phyloP scores from a whole-genome alignment of 2,329 filamentous ascomycete genomes.

The Colletotrichum australisinense region DNA sequence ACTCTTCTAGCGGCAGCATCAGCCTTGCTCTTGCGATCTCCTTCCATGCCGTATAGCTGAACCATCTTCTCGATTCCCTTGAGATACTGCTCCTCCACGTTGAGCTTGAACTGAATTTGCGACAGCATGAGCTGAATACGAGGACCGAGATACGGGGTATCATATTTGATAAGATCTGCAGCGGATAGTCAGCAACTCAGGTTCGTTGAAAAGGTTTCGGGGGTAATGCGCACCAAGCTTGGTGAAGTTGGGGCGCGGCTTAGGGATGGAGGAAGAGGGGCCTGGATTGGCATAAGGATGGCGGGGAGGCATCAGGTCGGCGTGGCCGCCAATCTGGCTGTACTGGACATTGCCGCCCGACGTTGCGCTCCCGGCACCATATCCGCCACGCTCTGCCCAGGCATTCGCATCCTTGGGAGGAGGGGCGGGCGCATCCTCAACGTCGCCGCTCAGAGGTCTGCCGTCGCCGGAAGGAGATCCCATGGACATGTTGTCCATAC shows the following conservation, averaged over 20 bases:
- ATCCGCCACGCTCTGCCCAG: constrained; percentile 37
- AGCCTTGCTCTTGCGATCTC: constrained; percentile 92
- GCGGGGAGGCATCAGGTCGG: constrained; percentile 82
- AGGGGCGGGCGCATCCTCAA: constrained; percentile 67
- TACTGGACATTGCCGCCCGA: constrained; percentile 72
- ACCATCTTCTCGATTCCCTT: constrained; percentile 99
- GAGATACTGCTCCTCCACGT: constrained; percentile 98
- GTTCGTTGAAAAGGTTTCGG: not conserved
- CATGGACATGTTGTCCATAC: constrained; percentile 75
- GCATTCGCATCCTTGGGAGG: constrained; percentile 77
- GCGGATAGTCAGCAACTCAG: constrained; percentile 15
- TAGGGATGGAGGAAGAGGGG: constrained; percentile 75
- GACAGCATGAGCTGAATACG: constrained; percentile 99
- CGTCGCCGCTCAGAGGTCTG: constrained; percentile 59
- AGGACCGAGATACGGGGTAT: constrained; percentile 93
- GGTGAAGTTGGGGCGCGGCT: constrained; percentile 88
- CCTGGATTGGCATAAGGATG: constrained; percentile 82
- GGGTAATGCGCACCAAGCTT: constrained; percentile 80
- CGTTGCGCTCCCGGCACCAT: constrained; percentile 62
- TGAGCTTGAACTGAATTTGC: constrained; percentile 98
- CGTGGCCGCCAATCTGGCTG: constrained; percentile 71
- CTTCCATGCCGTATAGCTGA: constrained; percentile 95
- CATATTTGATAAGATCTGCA: constrained; percentile 96
- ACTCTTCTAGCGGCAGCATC: constrained; percentile 91
- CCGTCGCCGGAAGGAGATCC: constrained; percentile 55